These are phyloP conservation scores for Mycena leptocephala DNA, from an alignment of 768 basidiomycete species.

Conservation along the genomic window DNA sequence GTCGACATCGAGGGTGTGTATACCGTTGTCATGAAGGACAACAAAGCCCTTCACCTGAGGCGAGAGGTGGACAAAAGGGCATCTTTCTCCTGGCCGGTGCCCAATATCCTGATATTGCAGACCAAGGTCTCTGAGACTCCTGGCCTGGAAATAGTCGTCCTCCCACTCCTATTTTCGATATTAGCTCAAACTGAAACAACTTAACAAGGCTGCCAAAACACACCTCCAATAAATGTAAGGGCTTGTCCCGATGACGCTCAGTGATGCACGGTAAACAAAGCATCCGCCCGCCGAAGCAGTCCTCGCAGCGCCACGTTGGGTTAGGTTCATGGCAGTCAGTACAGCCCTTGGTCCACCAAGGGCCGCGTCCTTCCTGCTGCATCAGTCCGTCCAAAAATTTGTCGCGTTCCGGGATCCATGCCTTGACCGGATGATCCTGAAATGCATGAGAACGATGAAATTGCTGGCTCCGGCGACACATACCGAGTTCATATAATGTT, in stretches of 20 bases:
- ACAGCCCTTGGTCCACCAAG: slow-evolving; percentile 14
- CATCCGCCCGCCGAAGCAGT: slow-evolving; percentile 29
- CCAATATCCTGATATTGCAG: slow-evolving; percentile 40
- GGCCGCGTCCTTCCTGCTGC: slow-evolving; percentile 33
- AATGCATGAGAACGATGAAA: too few relatives aligned
- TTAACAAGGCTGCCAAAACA: neutral
- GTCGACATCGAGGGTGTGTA: slow-evolving; percentile 36
- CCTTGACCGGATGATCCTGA: neutral
- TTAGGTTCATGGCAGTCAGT: neutral
- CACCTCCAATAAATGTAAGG: slow-evolving; percentile 39
- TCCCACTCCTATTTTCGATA: slow-evolving; percentile 44
- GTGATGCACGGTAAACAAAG: slow-evolving; percentile 32
- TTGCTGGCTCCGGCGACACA: neutral
- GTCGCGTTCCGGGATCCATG: slow-evolving; percentile 4
- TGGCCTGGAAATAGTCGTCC: slow-evolving; percentile 23
- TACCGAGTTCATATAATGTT: neutral
- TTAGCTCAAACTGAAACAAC: too few relatives aligned
- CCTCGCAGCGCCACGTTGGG: too few relatives aligned
- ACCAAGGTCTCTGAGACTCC: neutral
- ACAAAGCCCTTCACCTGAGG: slow-evolving; percentile 14
- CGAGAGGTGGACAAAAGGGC: slow-evolving; percentile 3
- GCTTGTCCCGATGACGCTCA: slow-evolving; percentile 25
- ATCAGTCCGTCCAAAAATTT: slow-evolving; percentile 31
- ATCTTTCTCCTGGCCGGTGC: slow-evolving; percentile 24
- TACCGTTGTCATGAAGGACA: slow-evolving; percentile 40